Evolutionary conservation across 1,139 yeast species (phyloP).

Genomic region (Diutina pseudorugosa): DNA sequence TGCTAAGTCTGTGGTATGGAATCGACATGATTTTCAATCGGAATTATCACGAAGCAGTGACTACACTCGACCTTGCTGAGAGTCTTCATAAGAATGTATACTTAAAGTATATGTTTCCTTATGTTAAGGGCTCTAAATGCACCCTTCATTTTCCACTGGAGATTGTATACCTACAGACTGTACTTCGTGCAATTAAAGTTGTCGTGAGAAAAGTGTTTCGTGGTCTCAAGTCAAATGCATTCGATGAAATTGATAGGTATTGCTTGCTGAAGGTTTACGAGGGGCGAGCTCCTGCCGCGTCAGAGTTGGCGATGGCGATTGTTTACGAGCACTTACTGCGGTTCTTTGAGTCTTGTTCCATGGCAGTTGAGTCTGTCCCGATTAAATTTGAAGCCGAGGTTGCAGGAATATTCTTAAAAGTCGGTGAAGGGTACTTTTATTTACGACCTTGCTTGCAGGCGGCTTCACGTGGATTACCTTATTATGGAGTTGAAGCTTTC

Average conservation of each 20-base stretch:
- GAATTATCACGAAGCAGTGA: background rate
- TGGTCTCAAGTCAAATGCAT: background rate
- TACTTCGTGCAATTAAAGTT: background rate
- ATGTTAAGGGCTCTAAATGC: background rate
- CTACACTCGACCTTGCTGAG: background rate
- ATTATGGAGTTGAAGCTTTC: background rate
- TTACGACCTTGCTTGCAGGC: background rate
- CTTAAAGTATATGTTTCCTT: background rate
- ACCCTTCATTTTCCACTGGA: background rate
- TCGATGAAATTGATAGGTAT: background rate
- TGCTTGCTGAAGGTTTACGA: slow-evolving; percentile 1
- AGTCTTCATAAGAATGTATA: background rate
- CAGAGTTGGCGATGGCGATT: background rate
- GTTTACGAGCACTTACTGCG: background rate
- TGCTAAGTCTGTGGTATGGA: background rate
- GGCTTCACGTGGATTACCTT: background rate
- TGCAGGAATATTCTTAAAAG: background rate
- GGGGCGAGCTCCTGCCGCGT: background rate
- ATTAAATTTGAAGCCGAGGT: background rate
- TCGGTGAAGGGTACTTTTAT: background rate
- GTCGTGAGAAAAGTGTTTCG: background rate
- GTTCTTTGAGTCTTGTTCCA: background rate
- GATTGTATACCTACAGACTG: background rate
- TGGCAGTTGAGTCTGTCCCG: background rate
- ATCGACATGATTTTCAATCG: background rate